phyloP scores from a whole-genome alignment of 1,139 yeast genomes.

The Scheffersomyces segobiensis region DNA sequence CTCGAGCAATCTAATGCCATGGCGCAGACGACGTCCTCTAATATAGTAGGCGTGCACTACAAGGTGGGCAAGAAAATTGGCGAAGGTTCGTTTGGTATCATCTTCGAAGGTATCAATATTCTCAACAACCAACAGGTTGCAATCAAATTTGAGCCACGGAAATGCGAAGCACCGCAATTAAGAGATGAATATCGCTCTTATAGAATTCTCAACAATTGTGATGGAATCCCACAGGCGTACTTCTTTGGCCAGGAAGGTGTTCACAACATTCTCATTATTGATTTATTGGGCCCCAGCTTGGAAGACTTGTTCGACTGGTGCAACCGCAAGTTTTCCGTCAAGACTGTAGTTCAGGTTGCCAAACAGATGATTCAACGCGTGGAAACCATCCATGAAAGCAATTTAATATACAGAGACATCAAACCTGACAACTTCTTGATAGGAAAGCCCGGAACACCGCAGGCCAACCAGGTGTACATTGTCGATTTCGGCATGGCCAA shows the following conservation, averaged over 20 bases:
- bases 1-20: constrained; percentile 6
- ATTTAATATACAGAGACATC: constrained; percentile 72
- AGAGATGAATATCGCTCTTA: constrained; percentile 78
- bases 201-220: constrained; percentile 59
- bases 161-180: constrained; percentile 78
- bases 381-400: constrained; percentile 66
- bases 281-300: constrained; percentile 71
- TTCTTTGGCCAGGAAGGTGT: constrained; percentile 82
- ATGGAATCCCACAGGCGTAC: constrained; percentile 73
- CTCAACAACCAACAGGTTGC: constrained; percentile 77
- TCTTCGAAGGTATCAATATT: constrained; percentile 77
- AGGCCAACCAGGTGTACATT: constrained; percentile 54
- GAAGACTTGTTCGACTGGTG: constrained; percentile 86
- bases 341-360: constrained; percentile 73
- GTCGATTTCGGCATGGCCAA: constrained; percentile 69
- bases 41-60: constrained; percentile 77
- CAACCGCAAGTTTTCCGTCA: constrained; percentile 64
- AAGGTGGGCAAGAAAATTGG: constrained; percentile 82
- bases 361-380: constrained; percentile 73
- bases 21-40: constrained; percentile 39
- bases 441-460: constrained; percentile 65
- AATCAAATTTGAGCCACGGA: constrained; percentile 76
- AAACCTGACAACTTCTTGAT: constrained; percentile 76
- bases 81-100: constrained; percentile 82
- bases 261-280: constrained; percentile 73